These are phyloP conservation scores for Calophaca sinica DNA, from an alignment of 306 rosid species.

Conservation along the genomic window DNA sequence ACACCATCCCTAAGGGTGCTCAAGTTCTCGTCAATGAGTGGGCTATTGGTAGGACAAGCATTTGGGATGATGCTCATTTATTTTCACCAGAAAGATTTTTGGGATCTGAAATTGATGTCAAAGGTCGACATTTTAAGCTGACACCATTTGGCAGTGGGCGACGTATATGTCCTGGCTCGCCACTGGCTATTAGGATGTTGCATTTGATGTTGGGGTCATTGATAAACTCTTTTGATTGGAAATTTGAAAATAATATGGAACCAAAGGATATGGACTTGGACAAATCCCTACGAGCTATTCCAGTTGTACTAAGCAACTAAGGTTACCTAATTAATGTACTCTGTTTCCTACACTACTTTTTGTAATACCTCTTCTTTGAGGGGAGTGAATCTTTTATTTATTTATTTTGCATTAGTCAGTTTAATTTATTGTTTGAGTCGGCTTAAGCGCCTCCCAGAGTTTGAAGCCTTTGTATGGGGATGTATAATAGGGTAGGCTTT, in stretches of 20 bases:
- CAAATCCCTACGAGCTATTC: slow-evolving; percentile 34
- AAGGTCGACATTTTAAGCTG: slow-evolving; percentile 57
- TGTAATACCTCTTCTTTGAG: neutral
- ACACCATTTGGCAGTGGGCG: slow-evolving; percentile 62
- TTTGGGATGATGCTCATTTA: slow-evolving; percentile 54
- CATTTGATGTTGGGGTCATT: slow-evolving; percentile 59
- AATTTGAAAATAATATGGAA: slow-evolving; percentile 51
- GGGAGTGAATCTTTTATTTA: neutral
- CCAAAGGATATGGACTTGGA: slow-evolving; percentile 56
- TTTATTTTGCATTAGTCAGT: neutral
- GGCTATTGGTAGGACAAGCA: slow-evolving; percentile 52
- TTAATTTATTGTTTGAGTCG: neutral
- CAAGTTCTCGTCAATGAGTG: slow-evolving; percentile 59
- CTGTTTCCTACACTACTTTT: neutral
- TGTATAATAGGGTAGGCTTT: neutral
- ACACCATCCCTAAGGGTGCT: slow-evolving; percentile 56
- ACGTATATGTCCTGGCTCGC: slow-evolving; percentile 56
- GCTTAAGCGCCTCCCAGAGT: slow-evolving; percentile 17
- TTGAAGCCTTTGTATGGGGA: slow-evolving; percentile 14
- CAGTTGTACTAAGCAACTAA: neutral
- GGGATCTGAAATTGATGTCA: slow-evolving; percentile 53
- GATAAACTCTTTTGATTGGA: slow-evolving; percentile 67
- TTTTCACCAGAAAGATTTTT: slow-evolving; percentile 68
- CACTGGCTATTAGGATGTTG: slow-evolving; percentile 57
- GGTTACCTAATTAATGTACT: neutral